Percentiles rank a stretch among this genome's conserved stretches.
Evolutionary conservation across 1,284 basidiomycete species (phyloP).

Genomic region (Exobasidium rhododendri): DNA sequence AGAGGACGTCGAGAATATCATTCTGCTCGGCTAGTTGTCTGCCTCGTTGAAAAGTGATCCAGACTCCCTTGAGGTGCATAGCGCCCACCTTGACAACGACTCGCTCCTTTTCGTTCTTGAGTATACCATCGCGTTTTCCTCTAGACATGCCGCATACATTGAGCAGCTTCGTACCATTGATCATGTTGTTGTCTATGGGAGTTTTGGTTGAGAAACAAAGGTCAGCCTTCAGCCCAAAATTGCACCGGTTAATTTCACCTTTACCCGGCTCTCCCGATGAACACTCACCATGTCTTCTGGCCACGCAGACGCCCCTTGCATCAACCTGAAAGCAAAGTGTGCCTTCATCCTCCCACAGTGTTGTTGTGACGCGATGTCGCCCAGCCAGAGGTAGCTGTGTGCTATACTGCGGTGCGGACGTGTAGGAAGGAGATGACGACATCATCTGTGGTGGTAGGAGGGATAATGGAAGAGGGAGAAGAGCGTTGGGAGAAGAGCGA

Average conservation of each 20-base stretch:
- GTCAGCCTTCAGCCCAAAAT: too few relatives aligned
- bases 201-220: conserved; percentile 16
- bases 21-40: conserved; percentile 54
- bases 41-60: conserved; percentile 52
- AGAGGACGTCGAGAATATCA: conserved; percentile 49
- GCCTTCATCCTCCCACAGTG: conserved; percentile 54
- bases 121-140: conserved; percentile 53
- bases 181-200: conserved; percentile 52
- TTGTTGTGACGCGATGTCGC: conserved; percentile 52
- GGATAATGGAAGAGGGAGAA: neutral
- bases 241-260: too few relatives aligned
- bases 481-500: neutral
- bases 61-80: conserved; percentile 55
- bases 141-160: conserved; percentile 55
- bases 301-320: conserved; percentile 51
- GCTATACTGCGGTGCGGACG: conserved; percentile 45
- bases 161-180: conserved; percentile 54
- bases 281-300: conserved; percentile 40
- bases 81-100: conserved; percentile 54
- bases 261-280: too few relatives aligned
- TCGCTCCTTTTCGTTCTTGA: conserved; percentile 55
- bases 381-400: conserved; percentile 48
- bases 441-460: conserved; percentile 8
- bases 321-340: conserved; percentile 55
- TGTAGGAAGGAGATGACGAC: conserved; percentile 35